A percentile compares a stretch with the other conserved stretches of the same genome.
Evolutionary conservation across 495 filamentous ascomycete genomes (phyloP).

Genomic region (Collariella sp.): DNA sequence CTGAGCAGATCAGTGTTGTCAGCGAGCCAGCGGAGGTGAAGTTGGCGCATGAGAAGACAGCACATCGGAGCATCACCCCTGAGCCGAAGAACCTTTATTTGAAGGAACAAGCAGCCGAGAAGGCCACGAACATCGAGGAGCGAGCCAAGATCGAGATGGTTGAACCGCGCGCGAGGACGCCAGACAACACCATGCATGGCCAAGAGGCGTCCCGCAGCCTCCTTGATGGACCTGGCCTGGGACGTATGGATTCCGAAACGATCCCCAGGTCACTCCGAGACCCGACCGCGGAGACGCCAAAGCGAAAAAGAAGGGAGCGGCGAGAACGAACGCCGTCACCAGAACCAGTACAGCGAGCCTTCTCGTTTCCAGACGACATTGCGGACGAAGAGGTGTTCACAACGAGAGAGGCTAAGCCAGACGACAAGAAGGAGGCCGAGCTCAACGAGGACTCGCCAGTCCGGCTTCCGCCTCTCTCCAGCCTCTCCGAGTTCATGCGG

Average conservation of each 20-base stretch:
- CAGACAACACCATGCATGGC: neutral
- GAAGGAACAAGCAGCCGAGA: neutral
- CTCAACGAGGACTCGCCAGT: conserved; percentile 1
- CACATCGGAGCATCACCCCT: neutral
- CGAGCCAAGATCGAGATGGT: neutral
- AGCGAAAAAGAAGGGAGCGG: conserved; percentile 12
- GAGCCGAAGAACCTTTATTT: neutral
- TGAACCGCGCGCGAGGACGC: neutral
- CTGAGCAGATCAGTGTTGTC: neutral
- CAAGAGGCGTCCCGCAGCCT: neutral
- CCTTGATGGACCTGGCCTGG: conserved; percentile 8
- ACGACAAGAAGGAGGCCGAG: neutral
- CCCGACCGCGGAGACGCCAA: neutral
- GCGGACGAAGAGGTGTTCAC: conserved; percentile 30
- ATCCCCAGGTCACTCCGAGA: conserved; percentile 24
- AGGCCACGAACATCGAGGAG: neutral
- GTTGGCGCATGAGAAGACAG: neutral
- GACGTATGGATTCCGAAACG: conserved; percentile 30
- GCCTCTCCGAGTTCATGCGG: conserved; percentile 28
- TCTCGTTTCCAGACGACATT: conserved; percentile 32
- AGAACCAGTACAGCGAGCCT: conserved; percentile 21
- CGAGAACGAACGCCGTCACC: conserved; percentile 20
- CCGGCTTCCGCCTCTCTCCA: conserved; percentile 22
- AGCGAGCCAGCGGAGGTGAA: neutral
- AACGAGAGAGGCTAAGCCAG: conserved; percentile 12